Evolutionary conservation across 768 basidiomycete species (phyloP).

Genomic region (Macrolepiota fuliginosa): DNA sequence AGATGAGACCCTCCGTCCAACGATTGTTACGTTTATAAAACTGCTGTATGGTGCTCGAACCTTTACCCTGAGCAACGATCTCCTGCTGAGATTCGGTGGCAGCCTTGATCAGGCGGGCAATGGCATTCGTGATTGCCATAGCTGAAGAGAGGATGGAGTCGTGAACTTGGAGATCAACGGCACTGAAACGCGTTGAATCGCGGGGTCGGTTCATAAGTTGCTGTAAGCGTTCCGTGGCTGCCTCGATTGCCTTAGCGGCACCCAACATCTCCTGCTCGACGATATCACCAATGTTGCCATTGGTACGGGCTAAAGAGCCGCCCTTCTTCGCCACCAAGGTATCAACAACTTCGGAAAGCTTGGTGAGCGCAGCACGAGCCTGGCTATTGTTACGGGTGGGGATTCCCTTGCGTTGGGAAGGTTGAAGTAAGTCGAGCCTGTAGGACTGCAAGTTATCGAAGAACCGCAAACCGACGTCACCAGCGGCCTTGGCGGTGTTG

Average conservation of each 20-base stretch:
- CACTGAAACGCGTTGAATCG: constrained; percentile 83
- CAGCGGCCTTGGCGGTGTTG: constrained; percentile 77
- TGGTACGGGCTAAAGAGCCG: constrained; percentile 67
- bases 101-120: constrained; percentile 90
- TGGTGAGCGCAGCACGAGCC: constrained; percentile 74
- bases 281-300: constrained; percentile 92
- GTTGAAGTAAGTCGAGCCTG: constrained; percentile 80
- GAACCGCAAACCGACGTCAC: constrained; percentile 86
- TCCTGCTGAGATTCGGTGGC: constrained; percentile 98
- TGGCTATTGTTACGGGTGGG: constrained; percentile 90
- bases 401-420: constrained; percentile 76
- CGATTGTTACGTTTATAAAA: constrained; percentile 99
- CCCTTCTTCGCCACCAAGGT: constrained; percentile 81
- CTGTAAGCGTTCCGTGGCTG: constrained; percentile 86
- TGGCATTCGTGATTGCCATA: constrained; percentile 93
- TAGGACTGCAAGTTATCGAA: constrained; percentile 97
- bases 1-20: constrained; percentile 99
- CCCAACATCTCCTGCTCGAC: constrained; percentile 96
- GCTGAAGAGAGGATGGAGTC: constrained; percentile 95
- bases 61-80: constrained; percentile 94
- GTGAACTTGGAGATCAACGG: constrained; percentile 94
- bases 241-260: constrained; percentile 91
- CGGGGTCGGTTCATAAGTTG: constrained; percentile 89
- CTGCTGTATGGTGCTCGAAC: constrained; percentile 88
- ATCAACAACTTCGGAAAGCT: constrained; percentile 87